Evolutionary conservation across 2,329 filamentous ascomycete genomes (phyloP).

Genomic region (Blumeriella jaapii): DNA sequence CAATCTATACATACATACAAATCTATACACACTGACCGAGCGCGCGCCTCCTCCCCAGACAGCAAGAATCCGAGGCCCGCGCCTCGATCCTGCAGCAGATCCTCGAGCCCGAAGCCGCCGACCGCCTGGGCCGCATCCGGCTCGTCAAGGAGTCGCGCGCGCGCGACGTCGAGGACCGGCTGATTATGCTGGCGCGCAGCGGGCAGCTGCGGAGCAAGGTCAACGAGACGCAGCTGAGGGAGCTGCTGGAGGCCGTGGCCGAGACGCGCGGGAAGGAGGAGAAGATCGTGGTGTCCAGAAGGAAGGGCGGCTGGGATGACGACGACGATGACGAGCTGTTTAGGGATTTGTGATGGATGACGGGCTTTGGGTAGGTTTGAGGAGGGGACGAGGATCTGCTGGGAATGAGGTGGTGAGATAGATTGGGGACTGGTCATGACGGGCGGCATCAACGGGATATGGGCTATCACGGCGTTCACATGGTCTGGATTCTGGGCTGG

Average conservation of each 20-base stretch:
- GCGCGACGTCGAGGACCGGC: slow-evolving; percentile 77
- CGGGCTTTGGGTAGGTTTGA: not conserved
- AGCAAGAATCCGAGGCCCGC: slow-evolving; percentile 49
- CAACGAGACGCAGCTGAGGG: slow-evolving; percentile 86
- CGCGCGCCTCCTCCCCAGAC: not conserved
- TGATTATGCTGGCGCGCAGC: slow-evolving; percentile 81
- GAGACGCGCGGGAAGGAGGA: slow-evolving; percentile 65
- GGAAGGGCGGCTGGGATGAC: slow-evolving; percentile 78
- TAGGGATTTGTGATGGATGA: slow-evolving; percentile 36
- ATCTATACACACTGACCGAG: too few relatives aligned
- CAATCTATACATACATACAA: too few relatives aligned
- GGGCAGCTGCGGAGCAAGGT: slow-evolving; percentile 83
- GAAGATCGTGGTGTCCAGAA: slow-evolving; percentile 76
- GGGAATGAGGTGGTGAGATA: too few relatives aligned
- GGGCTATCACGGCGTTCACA: slow-evolving; percentile 1
- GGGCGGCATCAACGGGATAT: not conserved
- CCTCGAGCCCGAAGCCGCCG: slow-evolving; percentile 84
- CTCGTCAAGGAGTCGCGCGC: slow-evolving; percentile 91
- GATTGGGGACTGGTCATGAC: not conserved
- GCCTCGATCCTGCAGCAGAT: slow-evolving; percentile 78
- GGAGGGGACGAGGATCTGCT: not conserved
- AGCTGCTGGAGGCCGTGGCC: slow-evolving; percentile 72
- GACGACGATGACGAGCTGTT: slow-evolving; percentile 69
- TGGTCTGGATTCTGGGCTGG: too few relatives aligned
- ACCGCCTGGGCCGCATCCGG: slow-evolving; percentile 86